phyloP scores from a whole-genome alignment of 2,329 filamentous ascomycete species.

The Clonostachys sp. region DNA sequence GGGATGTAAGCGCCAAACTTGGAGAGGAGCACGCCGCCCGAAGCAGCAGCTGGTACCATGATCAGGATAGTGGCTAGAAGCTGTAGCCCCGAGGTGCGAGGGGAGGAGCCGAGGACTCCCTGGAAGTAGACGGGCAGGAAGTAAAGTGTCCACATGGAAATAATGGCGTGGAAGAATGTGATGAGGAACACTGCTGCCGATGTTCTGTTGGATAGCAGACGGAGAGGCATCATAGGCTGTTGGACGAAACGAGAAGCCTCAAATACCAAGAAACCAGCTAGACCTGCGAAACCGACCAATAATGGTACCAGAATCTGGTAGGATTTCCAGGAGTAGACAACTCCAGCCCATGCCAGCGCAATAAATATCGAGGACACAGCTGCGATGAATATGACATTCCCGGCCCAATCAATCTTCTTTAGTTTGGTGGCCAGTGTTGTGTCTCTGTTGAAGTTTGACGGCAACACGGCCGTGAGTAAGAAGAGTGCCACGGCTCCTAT shows the following conservation, averaged over 20 bases:
- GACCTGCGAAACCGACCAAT: conserved; percentile 30
- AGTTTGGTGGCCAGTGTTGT: conserved; percentile 7
- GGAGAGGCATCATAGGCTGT: conserved; percentile 33
- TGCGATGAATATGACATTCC: conserved; percentile 30
- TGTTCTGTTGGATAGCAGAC: conserved; percentile 38
- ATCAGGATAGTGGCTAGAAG: conserved; percentile 21
- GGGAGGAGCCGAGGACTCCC: conserved; percentile 23
- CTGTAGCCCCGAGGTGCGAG: conserved; percentile 22
- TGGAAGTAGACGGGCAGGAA: conserved; percentile 46
- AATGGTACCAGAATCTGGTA: conserved; percentile 41
- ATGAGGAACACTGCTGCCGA: conserved; percentile 8
- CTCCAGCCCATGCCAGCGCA: conserved; percentile 47
- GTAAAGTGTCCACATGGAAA: conserved; percentile 27
- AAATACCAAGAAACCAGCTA: conserved; percentile 27
- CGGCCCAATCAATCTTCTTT: conserved; percentile 29
- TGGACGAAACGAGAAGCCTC: conserved; percentile 15
- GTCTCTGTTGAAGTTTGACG: conserved; percentile 9
- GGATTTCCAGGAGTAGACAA: conserved; percentile 41
- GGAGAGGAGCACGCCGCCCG: conserved; percentile 15
- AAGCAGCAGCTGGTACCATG: conserved; percentile 14
- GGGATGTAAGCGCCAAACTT: conserved; percentile 22
- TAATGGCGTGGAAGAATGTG: conserved; percentile 11
- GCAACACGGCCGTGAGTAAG: conserved; percentile 13
- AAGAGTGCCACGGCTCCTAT: conserved; percentile 13
- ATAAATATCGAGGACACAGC: conserved; percentile 36